Evolutionary conservation across 805 yeast species (phyloP).

Genomic region (Candida palmyrensis): DNA sequence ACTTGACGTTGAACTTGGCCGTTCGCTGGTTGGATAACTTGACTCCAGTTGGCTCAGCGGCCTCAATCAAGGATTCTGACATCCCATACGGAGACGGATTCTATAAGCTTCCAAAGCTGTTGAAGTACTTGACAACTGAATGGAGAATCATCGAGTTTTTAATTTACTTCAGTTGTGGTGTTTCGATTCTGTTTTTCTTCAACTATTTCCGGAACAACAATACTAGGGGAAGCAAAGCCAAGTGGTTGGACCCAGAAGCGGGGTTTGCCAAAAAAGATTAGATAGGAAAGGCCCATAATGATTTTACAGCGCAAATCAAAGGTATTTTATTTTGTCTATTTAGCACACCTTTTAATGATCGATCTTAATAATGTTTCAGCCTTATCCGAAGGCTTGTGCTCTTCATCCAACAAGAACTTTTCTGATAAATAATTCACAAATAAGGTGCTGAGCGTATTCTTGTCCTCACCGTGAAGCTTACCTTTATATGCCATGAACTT

Average conservation of each 20-base stretch:
- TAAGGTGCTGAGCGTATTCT: conserved; percentile 24
- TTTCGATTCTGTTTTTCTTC: neutral
- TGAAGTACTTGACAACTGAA: neutral
- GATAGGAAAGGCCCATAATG: neutral
- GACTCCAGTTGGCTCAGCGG: conserved; percentile 12
- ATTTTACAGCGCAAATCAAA: neutral
- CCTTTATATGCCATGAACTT: conserved; percentile 58
- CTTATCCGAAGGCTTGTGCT: conserved; percentile 17
- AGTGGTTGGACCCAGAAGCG: conserved; percentile 2
- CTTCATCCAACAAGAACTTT: conserved; percentile 18
- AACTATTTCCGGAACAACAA: neutral
- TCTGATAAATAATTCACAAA: conserved; percentile 22
- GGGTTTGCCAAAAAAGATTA: conserved; percentile 4
- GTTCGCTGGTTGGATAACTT: conserved; percentile 49
- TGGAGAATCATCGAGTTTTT: neutral
- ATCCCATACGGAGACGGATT: conserved; percentile 37
- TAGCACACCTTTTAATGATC: conserved; percentile 32
- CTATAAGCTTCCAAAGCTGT: conserved; percentile 27
- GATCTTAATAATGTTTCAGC: conserved; percentile 31
- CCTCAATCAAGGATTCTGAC: conserved; percentile 10
- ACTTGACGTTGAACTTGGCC: conserved; percentile 51
- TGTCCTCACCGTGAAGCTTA: conserved; percentile 30
- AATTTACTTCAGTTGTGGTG: neutral
- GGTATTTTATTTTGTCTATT: neutral
- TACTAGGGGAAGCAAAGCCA: conserved; percentile 7